phyloP scores from a whole-genome alignment of 768 basidiomycete genomes.

The Serendipita indica region DNA sequence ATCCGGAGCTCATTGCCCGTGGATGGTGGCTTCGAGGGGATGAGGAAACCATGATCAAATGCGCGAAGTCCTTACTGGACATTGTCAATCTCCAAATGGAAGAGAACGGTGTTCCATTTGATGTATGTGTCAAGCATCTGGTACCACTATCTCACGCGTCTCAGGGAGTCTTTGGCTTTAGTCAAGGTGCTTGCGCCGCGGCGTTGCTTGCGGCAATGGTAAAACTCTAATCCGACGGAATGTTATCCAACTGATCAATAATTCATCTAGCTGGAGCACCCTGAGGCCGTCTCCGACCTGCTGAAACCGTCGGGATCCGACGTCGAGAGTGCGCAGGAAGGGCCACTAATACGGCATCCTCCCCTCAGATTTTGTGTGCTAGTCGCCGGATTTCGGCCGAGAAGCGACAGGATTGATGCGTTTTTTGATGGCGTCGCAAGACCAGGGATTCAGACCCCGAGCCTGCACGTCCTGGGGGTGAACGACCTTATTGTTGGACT shows the following conservation, averaged over 20 bases:
- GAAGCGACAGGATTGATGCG: constrained; percentile 21
- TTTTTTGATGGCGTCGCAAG: constrained; percentile 30
- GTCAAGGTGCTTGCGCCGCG: constrained; percentile 64
- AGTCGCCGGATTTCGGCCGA: constrained; percentile 55
- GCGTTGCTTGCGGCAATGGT: constrained; percentile 57
- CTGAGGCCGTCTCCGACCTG: constrained; percentile 47
- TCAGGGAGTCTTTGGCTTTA: constrained; percentile 71
- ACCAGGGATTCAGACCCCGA: constrained; percentile 47
- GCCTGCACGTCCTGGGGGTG: constrained; percentile 62
- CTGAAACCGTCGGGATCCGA: constrained; percentile 55
- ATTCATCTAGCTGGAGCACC: constrained; percentile 35
- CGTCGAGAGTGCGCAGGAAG: constrained; percentile 49
- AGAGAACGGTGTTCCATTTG: constrained; percentile 27
- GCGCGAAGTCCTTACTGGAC: constrained; percentile 39
- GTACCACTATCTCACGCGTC: background rate
- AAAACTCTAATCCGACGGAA: constrained; percentile 7
- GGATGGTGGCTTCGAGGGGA: constrained; percentile 56
- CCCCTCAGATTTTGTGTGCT: constrained; percentile 45
- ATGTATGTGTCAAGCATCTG: constrained; percentile 32
- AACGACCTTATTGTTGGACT: constrained; percentile 60
- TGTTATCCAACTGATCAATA: background rate
- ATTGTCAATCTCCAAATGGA: constrained; percentile 38
- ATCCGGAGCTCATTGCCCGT: constrained; percentile 42
- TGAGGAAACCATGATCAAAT: constrained; percentile 42
- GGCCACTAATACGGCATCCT: background rate